These are phyloP conservation scores for Chrysosporium queenslandicum DNA, from an alignment of 2,329 filamentous ascomycete species.

Conservation along the genomic window DNA sequence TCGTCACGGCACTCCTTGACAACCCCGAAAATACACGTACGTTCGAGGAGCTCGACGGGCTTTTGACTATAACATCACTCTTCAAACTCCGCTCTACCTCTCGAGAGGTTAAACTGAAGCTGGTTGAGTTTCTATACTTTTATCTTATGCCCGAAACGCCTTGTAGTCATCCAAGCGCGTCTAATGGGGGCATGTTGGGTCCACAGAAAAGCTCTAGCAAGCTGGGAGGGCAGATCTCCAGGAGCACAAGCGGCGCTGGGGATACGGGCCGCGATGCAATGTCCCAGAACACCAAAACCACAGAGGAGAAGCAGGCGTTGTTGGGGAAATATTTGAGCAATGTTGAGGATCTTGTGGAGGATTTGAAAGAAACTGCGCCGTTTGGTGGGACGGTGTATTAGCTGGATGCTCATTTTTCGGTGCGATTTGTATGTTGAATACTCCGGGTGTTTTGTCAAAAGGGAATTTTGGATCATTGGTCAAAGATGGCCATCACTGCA, in stretches of 20 bases:
- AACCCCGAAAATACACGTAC: slow-evolving; percentile 78
- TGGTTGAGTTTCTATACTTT: slow-evolving; percentile 97
- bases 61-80: slow-evolving; percentile 81
- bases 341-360: slow-evolving; percentile 74
- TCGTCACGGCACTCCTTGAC: slow-evolving; percentile 81
- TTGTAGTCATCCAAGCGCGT: slow-evolving; percentile 33
- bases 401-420: neutral
- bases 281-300: slow-evolving; percentile 46
- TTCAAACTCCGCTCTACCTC: slow-evolving; percentile 83
- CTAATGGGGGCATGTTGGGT: slow-evolving; percentile 37
- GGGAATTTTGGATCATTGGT: neutral
- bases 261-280: slow-evolving; percentile 19
- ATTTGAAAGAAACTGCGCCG: slow-evolving; percentile 67
- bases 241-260: slow-evolving; percentile 27
- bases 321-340: slow-evolving; percentile 69
- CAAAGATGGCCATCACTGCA: neutral
- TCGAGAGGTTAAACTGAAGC: slow-evolving; percentile 83
- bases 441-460: neutral
- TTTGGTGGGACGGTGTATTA: slow-evolving; percentile 48
- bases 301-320: slow-evolving; percentile 71
- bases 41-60: slow-evolving; percentile 83
- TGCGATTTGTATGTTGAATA: neutral
- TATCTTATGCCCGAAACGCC: slow-evolving; percentile 90
- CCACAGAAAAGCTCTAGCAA: slow-evolving; percentile 61
- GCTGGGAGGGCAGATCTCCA: slow-evolving; percentile 49